A percentile compares a stretch with the other conserved stretches of the same genome.
Evolutionary conservation across 2,329 filamentous ascomycete genomes (phyloP).

Genomic region (Botrytis fragariae): DNA sequence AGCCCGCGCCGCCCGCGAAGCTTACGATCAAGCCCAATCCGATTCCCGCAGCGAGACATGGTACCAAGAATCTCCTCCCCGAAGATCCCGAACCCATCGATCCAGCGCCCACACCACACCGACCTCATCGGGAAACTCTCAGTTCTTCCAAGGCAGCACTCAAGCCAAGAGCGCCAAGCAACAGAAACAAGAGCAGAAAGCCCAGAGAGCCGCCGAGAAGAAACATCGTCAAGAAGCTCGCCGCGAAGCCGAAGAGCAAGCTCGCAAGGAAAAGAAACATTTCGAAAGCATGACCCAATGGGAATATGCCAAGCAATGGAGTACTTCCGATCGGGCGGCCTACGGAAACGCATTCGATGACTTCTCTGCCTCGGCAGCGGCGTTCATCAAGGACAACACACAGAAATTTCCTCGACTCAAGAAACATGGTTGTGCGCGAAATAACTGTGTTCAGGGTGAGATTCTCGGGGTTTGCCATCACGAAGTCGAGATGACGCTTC

Average conservation of each 20-base stretch:
- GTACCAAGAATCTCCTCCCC: neutral
- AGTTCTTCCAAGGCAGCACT: neutral
- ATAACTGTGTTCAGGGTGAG: neutral
- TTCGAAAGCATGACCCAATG: neutral
- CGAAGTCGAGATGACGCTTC: neutral
- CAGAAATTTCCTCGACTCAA: neutral
- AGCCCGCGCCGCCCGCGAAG: neutral
- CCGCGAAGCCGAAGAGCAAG: too few species aligned
- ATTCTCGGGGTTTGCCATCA: constrained; percentile 11
- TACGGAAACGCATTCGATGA: neutral
- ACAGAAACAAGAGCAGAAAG: neutral
- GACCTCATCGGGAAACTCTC: neutral
- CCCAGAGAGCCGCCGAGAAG: neutral
- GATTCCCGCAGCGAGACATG: neutral
- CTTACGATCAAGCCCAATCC: neutral
- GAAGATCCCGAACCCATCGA: neutral
- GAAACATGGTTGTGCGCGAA: neutral
- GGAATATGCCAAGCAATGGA: neutral
- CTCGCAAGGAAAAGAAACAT: neutral
- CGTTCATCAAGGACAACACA: neutral
- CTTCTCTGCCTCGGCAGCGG: neutral
- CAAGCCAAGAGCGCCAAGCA: neutral
- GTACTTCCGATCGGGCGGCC: neutral
- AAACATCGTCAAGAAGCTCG: neutral
- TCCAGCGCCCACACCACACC: rapidly evolving